phyloP scores from a whole-genome alignment of 805 yeast species.

The Cyberlindnera mrakii region DNA sequence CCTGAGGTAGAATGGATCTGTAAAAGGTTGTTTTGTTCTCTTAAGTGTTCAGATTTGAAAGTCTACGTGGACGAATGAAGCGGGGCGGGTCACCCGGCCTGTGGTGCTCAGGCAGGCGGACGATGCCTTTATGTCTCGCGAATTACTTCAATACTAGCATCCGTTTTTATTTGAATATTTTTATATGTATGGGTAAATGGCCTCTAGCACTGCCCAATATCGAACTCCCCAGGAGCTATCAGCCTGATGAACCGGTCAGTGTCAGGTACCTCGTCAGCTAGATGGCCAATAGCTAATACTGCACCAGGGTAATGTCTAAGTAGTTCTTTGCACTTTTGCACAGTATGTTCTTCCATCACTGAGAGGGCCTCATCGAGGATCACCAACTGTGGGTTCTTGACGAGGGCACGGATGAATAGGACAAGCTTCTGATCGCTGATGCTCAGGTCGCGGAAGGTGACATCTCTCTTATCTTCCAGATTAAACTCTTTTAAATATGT shows the following conservation, averaged over 20 bases:
- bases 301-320: conserved; percentile 58
- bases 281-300: conserved; percentile 75
- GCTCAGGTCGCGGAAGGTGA: conserved; percentile 45
- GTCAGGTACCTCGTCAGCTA: conserved; percentile 65
- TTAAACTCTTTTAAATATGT: conserved; percentile 42
- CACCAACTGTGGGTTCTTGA: conserved; percentile 71
- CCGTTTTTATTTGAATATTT: too few relatives aligned
- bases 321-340: conserved; percentile 48
- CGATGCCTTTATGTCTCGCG: too few relatives aligned
- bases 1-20: neutral
- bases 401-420: conserved; percentile 68
- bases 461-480: conserved; percentile 32
- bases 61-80: conserved; percentile 3
- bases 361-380: conserved; percentile 91
- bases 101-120: too few relatives aligned
- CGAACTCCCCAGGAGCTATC: conserved; percentile 31
- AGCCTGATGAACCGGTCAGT: conserved; percentile 45
- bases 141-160: too few relatives aligned
- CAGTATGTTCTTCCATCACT: conserved; percentile 69
- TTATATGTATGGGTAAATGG: neutral
- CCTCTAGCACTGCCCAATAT: conserved; percentile 17
- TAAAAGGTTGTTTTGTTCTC: too few relatives aligned
- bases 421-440: conserved; percentile 75
- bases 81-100: too few relatives aligned
- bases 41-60: conserved; percentile 18